phyloP scores from a whole-genome alignment of 768 basidiomycete genomes.

The Suillus cothurnatus region DNA sequence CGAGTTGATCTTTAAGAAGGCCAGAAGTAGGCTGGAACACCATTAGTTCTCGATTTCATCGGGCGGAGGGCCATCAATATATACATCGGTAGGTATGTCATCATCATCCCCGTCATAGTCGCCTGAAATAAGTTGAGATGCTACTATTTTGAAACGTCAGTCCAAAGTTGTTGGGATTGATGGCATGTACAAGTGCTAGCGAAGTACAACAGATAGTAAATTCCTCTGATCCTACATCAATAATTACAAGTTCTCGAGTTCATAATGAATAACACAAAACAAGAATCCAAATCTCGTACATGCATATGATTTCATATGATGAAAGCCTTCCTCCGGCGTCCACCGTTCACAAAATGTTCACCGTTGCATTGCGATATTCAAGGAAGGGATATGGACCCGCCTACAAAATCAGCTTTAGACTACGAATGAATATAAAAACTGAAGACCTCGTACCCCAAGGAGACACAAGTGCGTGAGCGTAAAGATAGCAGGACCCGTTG shows the following conservation, averaged over 20 bases:
- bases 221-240: neutral
- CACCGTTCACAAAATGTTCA: constrained; percentile 21
- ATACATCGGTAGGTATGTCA: no score
- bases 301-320: neutral
- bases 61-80: no score
- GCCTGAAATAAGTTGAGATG: no score
- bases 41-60: no score
- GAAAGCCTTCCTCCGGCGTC: no score
- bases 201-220: neutral
- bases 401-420: constrained; percentile 12
- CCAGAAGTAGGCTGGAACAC: no score
- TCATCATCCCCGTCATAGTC: no score
- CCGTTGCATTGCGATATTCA: constrained; percentile 28
- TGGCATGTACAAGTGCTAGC: neutral
- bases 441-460: constrained; percentile 20
- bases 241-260: neutral
- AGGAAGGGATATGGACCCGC: constrained; percentile 27
- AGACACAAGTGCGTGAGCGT: constrained; percentile 33
- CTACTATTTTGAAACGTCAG: no score
- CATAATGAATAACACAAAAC: neutral
- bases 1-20: no score
- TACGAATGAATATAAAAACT: neutral
- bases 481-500: constrained; percentile 28
- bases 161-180: neutral
- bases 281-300: neutral